Conservation (phyloP, 208 protist species). For the Acanthamoeba sp. region DNA sequence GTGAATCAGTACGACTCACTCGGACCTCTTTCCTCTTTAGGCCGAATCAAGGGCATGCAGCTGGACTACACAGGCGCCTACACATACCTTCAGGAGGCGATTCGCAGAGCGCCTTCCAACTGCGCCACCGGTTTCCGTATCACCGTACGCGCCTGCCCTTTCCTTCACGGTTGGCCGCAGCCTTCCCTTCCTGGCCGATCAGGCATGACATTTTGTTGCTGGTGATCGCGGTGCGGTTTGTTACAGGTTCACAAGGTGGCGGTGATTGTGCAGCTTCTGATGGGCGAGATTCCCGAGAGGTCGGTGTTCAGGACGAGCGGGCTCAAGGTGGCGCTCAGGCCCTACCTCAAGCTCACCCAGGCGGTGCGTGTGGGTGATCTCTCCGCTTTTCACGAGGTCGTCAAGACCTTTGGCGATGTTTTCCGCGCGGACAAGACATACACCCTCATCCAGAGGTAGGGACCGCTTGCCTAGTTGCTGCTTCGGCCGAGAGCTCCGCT, state of each 20-base stretch:
- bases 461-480: background rate
- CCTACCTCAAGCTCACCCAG: constrained; percentile 96
- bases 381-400: constrained; percentile 93
- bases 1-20: background rate
- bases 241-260: constrained; percentile 92
- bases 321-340: constrained; percentile 92
- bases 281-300: constrained; percentile 97
- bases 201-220: background rate
- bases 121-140: constrained; percentile 94
- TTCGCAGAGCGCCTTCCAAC: constrained; percentile 96
- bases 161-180: too few species aligned
- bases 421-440: constrained; percentile 97
- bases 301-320: constrained; percentile 87
- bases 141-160: constrained; percentile 65
- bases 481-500: too few species aligned
- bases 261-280: constrained; percentile 97
- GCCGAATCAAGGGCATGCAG: constrained; percentile 96
- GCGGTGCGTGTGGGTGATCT: constrained; percentile 95
- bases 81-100: constrained; percentile 94
- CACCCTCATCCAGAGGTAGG: constrained; percentile 95
- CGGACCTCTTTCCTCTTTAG: constrained; percentile 47
- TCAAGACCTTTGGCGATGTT: constrained; percentile 92
- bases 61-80: constrained; percentile 97
- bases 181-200: background rate
- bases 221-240: too few species aligned